A percentile compares a stretch with the other conserved stretches of the same genome.
Evolutionary conservation across 2,329 filamentous ascomycete genomes (phyloP).

Genomic region (Aspergillus novoparasiticus): DNA sequence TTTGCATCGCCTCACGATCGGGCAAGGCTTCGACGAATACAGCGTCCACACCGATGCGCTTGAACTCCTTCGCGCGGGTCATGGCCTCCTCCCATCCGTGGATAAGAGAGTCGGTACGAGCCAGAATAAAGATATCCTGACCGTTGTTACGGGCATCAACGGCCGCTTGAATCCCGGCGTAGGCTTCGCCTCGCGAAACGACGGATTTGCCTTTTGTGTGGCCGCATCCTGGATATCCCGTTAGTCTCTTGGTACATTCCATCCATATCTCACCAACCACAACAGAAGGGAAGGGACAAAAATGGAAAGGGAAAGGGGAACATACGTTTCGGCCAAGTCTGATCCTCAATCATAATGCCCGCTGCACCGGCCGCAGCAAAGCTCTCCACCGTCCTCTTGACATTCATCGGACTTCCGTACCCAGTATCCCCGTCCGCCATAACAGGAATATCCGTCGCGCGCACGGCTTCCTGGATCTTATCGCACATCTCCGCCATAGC

Average conservation of each 20-base stretch:
- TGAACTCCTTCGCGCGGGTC: constrained; percentile 44
- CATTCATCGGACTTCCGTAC: constrained; percentile 53
- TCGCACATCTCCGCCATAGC: constrained; percentile 51
- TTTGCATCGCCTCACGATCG: constrained; percentile 47
- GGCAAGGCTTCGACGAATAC: constrained; percentile 52
- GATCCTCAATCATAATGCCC: constrained; percentile 50
- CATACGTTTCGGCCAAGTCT: constrained; percentile 53
- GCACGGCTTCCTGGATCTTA: constrained; percentile 48
- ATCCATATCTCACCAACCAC: no score
- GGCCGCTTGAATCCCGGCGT: constrained; percentile 50
- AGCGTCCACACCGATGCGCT: constrained; percentile 48
- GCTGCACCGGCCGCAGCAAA: constrained; percentile 46
- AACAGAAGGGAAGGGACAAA: no score
- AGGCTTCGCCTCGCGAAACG: constrained; percentile 50
- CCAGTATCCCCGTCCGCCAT: constrained; percentile 53
- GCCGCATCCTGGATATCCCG: constrained; percentile 37
- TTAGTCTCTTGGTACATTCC: no score
- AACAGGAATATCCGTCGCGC: constrained; percentile 44
- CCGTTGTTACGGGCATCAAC: constrained; percentile 50
- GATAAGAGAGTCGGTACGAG: constrained; percentile 46
- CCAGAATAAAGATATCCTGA: constrained; percentile 50
- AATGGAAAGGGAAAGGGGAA: neutral
- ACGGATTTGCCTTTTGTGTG: constrained; percentile 53
- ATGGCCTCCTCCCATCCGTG: constrained; percentile 50
- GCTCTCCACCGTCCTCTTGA: constrained; percentile 47